Conservation (phyloP, 2,329 filamentous ascomycete species). For the Fonsecaea pedrosoi region DNA sequence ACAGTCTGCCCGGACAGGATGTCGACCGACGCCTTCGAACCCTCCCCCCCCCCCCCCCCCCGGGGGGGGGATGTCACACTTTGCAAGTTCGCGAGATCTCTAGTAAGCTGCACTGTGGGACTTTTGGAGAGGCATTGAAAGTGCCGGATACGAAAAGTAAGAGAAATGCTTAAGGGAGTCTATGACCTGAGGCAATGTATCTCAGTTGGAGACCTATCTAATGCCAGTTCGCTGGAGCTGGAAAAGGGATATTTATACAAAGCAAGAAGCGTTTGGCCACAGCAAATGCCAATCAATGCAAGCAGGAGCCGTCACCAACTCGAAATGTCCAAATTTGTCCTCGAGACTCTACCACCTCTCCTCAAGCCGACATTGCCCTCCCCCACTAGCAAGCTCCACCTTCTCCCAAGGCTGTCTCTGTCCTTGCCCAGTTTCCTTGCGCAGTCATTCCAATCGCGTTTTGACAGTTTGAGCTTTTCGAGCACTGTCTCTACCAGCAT, state of each 20-base stretch:
- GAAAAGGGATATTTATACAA: conserved; percentile 24
- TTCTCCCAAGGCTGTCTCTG: conserved; percentile 49
- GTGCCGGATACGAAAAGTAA: background rate
- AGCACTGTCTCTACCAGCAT: conserved; percentile 53
- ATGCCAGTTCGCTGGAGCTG: conserved; percentile 31
- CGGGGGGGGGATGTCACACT: background rate
- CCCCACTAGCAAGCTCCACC: conserved; percentile 52
- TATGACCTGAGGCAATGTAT: background rate
- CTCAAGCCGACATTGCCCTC: conserved; percentile 52
- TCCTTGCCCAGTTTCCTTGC: conserved; percentile 52
- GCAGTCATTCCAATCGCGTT: conserved; percentile 55
- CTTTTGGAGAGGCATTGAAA: background rate
- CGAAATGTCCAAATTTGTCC: conserved; percentile 34
- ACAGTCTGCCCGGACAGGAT: background rate
- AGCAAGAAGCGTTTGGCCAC: conserved; percentile 14
- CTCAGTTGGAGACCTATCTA: conserved; percentile 1
- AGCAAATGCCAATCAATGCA: conserved; percentile 6
- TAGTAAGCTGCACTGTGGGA: background rate
- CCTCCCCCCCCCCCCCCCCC: background rate
- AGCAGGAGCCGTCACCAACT: conserved; percentile 29
- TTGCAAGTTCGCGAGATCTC: background rate
- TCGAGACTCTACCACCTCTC: conserved; percentile 35
- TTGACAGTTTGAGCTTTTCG: conserved; percentile 52
- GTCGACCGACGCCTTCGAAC: background rate
- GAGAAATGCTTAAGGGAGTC: background rate